A percentile compares a stretch with the other conserved stretches of the same genome.
phyloP scores from a whole-genome alignment of 805 yeast species.

The Candida succiphila region DNA sequence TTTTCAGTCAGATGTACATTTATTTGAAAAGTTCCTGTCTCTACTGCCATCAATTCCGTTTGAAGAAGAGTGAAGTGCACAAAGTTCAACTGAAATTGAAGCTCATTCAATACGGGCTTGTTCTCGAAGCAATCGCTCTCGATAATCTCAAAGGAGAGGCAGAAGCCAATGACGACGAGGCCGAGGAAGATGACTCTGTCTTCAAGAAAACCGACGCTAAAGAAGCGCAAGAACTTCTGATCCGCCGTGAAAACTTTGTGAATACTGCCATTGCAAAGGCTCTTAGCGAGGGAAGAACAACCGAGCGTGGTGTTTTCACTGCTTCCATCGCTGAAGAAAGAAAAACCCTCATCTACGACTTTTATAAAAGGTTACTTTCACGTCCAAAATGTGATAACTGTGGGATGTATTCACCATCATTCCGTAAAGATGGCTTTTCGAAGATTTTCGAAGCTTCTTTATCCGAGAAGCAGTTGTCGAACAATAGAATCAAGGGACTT shows the following conservation, averaged over 20 bases:
- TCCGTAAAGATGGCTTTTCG: slow-evolving; percentile 89
- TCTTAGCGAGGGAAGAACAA: slow-evolving; percentile 63
- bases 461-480: slow-evolving; percentile 68
- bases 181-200: slow-evolving; percentile 36
- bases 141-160: slow-evolving; percentile 47
- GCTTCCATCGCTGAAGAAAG: slow-evolving; percentile 86
- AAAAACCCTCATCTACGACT: slow-evolving; percentile 57
- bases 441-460: slow-evolving; percentile 87
- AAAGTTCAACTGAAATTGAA: slow-evolving; percentile 67
- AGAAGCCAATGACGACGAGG: slow-evolving; percentile 31
- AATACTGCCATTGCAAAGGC: slow-evolving; percentile 63
- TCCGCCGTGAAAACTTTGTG: slow-evolving; percentile 61
- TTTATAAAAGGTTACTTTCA: slow-evolving; percentile 60
- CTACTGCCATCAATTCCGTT: slow-evolving; percentile 80
- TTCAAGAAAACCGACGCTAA: slow-evolving; percentile 12
- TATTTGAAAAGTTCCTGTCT: slow-evolving; percentile 79
- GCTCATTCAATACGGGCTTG: slow-evolving; percentile 79
- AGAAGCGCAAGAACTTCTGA: slow-evolving; percentile 33
- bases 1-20: slow-evolving; percentile 84
- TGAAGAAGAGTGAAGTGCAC: slow-evolving; percentile 62
- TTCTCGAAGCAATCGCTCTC: slow-evolving; percentile 65
- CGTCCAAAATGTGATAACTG: slow-evolving; percentile 93
- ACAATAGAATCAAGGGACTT: slow-evolving; percentile 77
- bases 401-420: slow-evolving; percentile 89
- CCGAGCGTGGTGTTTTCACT: slow-evolving; percentile 61